Evolutionary conservation across 2,329 filamentous ascomycete species (phyloP).

Genomic region (Hypoxylon sp.): DNA sequence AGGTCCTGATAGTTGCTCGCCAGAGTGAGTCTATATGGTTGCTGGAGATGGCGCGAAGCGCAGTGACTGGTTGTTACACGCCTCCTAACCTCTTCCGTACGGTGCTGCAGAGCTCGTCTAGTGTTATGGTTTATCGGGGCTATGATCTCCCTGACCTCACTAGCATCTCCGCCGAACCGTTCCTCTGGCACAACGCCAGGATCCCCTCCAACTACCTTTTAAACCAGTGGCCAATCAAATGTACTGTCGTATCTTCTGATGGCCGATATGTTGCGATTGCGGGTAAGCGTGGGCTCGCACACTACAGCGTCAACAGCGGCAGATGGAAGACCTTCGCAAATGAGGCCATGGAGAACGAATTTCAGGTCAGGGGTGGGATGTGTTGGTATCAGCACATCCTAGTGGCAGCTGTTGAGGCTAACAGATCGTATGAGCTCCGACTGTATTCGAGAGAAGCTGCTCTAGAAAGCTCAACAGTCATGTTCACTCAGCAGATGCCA

Average conservation of each 20-base stretch:
- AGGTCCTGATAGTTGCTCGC: conserved; percentile 81
- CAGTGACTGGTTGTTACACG: conserved; percentile 92
- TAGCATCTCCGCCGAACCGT: conserved; percentile 90
- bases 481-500: conserved; percentile 83
- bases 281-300: conserved; percentile 90
- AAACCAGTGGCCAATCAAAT: conserved; percentile 93
- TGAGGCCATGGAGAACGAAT: conserved; percentile 85
- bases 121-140: conserved; percentile 92
- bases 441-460: conserved; percentile 90
- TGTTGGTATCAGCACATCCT: conserved; percentile 98
- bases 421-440: conserved; percentile 86
- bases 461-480: conserved; percentile 78
- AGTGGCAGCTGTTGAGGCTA: conserved; percentile 91
- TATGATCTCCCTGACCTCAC: conserved; percentile 93
- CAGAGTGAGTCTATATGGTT: conserved; percentile 85
- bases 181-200: conserved; percentile 94
- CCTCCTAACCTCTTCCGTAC: conserved; percentile 92
- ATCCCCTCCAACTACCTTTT: conserved; percentile 88
- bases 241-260: conserved; percentile 89
- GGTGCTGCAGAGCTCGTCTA: conserved; percentile 87
- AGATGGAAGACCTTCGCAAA: conserved; percentile 96
- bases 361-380: conserved; percentile 94
- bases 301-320: conserved; percentile 95
- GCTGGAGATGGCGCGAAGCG: conserved; percentile 92
- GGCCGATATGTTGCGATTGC: conserved; percentile 96